Evolutionary conservation across 176 grass and related monocot species (phyloP), one percentile per base, ranked within the genome.

Genomic region (Paspalum notatum): DNA sequence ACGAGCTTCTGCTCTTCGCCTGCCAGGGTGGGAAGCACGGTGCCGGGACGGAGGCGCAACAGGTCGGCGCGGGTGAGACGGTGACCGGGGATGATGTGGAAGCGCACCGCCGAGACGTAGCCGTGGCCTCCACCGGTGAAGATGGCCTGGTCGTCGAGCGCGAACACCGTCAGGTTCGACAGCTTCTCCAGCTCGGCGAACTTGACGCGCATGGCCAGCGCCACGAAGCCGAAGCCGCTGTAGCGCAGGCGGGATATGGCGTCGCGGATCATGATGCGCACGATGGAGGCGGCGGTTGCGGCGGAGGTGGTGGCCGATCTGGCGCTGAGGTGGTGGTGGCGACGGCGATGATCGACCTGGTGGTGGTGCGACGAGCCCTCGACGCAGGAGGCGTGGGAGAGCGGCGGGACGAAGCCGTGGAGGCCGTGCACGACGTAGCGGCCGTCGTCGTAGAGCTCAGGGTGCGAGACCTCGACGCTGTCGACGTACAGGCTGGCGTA

Each of bases 351-450:
- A 5, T 71, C 46, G 68, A 71, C 68, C 24, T 71, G 9, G 66
- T 75, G 77, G 71, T 14, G 14, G 6, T 51, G 49, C 49, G 49
- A 32, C 49, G 49, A 32, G 21, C 24, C 67, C 38, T 74, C 59
- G 56, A 66, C 63, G 80, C 89, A 94, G 50, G 92, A 91, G 66
- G 72, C 21, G 61, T n/a, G 89, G 39, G 92, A 91, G 41, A 91
- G 86, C 5, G 86, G 89, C 12, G 73, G 59, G 26, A 91, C 15
- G 76, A 91, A 79, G n/a, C 84, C 73, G 65, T 53, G 71, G 46
- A 91, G 78, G 52, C 92, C 93, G 77, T 95, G 93, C 41, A 95
- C 62, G 42, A 92, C 74, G 84, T 92, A 91, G 71, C 80, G 90
- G 17, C 87, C 86, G 72, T 94, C 85, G 80, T 91, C 91, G 86